Conservation (phyloP, 2,329 filamentous ascomycete species). For the Onygenales sp. region DNA sequence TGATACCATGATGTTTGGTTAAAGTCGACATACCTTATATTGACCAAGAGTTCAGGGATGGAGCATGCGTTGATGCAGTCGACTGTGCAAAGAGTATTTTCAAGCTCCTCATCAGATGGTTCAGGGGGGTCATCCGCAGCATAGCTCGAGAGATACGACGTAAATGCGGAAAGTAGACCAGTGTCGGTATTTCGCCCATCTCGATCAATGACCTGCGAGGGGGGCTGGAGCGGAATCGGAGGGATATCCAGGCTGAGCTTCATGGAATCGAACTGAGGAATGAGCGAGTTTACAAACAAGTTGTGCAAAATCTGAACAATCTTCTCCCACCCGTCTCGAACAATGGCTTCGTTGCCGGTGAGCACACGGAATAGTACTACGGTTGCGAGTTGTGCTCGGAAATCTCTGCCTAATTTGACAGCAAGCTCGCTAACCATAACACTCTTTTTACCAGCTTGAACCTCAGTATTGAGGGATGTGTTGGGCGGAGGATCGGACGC, state of each 20-base stretch:
- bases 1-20: conserved; percentile 1
- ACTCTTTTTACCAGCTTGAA: conserved; percentile 81
- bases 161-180: conserved; percentile 87
- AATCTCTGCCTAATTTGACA: conserved; percentile 88
- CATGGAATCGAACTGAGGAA: conserved; percentile 67
- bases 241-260: conserved; percentile 61
- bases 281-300: conserved; percentile 88
- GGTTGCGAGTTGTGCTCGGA: conserved; percentile 85
- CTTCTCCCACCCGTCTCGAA: conserved; percentile 52
- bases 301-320: conserved; percentile 90
- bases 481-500: conserved; percentile 67
- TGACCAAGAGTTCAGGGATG: conserved; percentile 70
- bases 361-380: conserved; percentile 93
- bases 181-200: conserved; percentile 67
- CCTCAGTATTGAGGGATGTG: conserved; percentile 86
- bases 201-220: conserved; percentile 86
- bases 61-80: conserved; percentile 89
- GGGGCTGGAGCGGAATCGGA: conserved; percentile 78
- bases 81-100: conserved; percentile 87
- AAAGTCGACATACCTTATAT: conserved; percentile 53
- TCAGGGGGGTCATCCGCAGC: conserved; percentile 96
- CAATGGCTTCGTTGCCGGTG: conserved; percentile 68
- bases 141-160: conserved; percentile 96
- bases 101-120: conserved; percentile 91
- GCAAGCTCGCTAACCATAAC: conserved; percentile 99